Evolutionary conservation across 768 basidiomycete genomes (phyloP), one percentile per base, ranked within the genome.

Genomic region (Suillus sp.): DNA sequence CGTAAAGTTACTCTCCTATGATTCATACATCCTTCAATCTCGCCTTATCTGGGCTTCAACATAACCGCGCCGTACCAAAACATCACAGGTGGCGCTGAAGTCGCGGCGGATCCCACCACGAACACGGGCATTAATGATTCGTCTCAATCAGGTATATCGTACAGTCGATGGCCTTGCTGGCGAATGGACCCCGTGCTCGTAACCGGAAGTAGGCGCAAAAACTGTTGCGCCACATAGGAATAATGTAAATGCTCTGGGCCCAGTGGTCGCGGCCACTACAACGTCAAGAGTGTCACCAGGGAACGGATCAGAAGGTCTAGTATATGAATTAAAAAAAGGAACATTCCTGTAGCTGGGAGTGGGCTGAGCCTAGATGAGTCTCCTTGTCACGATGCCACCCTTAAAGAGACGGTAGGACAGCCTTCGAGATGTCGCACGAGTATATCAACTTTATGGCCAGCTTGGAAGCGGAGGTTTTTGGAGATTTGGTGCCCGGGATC

Each of bases 401-500:
- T 57, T 40, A 13, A 40, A 25, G 38, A 27, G 25, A 40, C 27
- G 11, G 18, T 8, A 0, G 25, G 18, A 40, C 38, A 57, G 56
- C 56, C 37, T 40, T 40, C 45, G 14, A 47, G 22, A 22, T 48
- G 18, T 6, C 55, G 37, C 37, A 27, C 56, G 18, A 57, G 38
- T 40, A 48, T 14, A 37, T 25, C 22, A 4, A 37, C 25, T 16
- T 38, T 18, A 38, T 32, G 22, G 25, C 38, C 37, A 56, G 55
- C 10, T 25, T 25, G 25, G 10, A 11, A 57, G 38, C 56, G 56
- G 56, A 40, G 18, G 25, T 38, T 57, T 57, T 57, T 30, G 20
- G 25, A 56, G 35, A 37, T 37, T 56, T 38, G 56, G 18, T 57
- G 38, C 38, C 7, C 56, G 56, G 56, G 37, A 57, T 57, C 56